These are phyloP conservation scores for Westerdykella sp. DNA, from an alignment of 2,329 filamentous ascomycete genomes.

Conservation along the genomic window DNA sequence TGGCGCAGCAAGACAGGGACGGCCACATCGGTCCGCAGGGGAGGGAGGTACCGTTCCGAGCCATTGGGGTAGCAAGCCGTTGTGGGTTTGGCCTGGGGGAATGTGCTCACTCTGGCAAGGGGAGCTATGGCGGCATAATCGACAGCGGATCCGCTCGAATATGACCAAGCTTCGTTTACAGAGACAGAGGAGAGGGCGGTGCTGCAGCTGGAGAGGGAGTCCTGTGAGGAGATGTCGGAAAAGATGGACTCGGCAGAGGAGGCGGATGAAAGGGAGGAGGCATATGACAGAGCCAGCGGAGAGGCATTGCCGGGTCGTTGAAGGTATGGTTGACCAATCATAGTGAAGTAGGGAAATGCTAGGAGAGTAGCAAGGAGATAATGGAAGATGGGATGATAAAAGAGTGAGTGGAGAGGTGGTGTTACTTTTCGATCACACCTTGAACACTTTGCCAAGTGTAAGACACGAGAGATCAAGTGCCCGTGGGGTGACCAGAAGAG, in stretches of 20 bases:
- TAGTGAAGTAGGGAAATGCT: slow-evolving; percentile 27
- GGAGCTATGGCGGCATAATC: slow-evolving; percentile 14
- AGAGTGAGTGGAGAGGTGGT: slow-evolving; percentile 28
- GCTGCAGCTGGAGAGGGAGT: too few species aligned
- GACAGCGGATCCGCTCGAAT: slow-evolving; percentile 8
- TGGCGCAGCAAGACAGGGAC: slow-evolving; percentile 59
- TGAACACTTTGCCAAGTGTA: slow-evolving; percentile 28
- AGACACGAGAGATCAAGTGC: slow-evolving; percentile 30
- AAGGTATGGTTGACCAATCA: slow-evolving; percentile 34
- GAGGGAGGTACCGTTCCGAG: slow-evolving; percentile 25
- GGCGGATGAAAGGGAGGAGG: slow-evolving; percentile 70
- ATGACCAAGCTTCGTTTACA: too few species aligned
- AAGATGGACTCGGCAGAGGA: slow-evolving; percentile 75
- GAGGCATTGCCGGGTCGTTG: slow-evolving; percentile 29
- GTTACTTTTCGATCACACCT: slow-evolving; percentile 29
- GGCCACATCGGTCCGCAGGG: slow-evolving; percentile 36
- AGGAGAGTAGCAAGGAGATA: slow-evolving; percentile 14
- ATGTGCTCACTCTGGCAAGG: slow-evolving; percentile 32
- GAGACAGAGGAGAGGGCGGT: too few species aligned
- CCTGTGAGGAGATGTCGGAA: slow-evolving; percentile 52
- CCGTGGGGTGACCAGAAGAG: slow-evolving; percentile 37
- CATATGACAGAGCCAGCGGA: slow-evolving; percentile 52
- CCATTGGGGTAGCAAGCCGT: slow-evolving; percentile 34
- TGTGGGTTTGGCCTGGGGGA: slow-evolving; percentile 23
- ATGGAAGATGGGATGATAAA: slow-evolving; percentile 16